phyloP scores from a whole-genome alignment of 768 basidiomycete species.

The Calocybe gangraenosa region DNA sequence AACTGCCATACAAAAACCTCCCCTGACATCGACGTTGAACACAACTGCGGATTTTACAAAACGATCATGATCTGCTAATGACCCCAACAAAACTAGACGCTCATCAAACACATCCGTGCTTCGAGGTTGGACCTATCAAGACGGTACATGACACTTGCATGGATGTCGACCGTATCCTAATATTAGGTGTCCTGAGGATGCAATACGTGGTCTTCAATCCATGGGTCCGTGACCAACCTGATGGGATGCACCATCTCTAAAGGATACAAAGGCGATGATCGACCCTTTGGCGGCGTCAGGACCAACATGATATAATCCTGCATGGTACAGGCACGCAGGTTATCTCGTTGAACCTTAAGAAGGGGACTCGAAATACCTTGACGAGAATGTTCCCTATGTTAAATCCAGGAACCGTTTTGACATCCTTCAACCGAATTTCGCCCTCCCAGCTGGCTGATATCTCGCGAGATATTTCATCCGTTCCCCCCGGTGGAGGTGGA shows the following conservation, averaged over 20 bases:
- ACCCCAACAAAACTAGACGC: too few species aligned
- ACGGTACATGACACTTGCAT: too few species aligned
- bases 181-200: conserved; percentile 34
- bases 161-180: too few species aligned
- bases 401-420: conserved; percentile 42
- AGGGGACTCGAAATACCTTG: conserved; percentile 33
- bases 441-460: conserved; percentile 55
- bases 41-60: not conserved
- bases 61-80: conserved; percentile 7
- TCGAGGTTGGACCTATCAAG: not conserved
- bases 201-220: conserved; percentile 29
- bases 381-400: conserved; percentile 37
- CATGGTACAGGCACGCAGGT: not conserved
- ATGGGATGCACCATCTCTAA: conserved; percentile 46
- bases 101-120: too few species aligned
- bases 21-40: conserved; percentile 9
- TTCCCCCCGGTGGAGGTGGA: conserved; percentile 20
- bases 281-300: conserved; percentile 39
- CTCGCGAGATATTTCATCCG: conserved; percentile 17
- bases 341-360: not conserved
- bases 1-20: conserved; percentile 6
- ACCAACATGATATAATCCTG: conserved; percentile 56
- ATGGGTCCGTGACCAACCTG: conserved; percentile 52
- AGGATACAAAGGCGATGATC: conserved; percentile 37
- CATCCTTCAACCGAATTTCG: conserved; percentile 35